Conservation (phyloP, 2,329 filamentous ascomycete species). For the Endothia cerciana region DNA sequence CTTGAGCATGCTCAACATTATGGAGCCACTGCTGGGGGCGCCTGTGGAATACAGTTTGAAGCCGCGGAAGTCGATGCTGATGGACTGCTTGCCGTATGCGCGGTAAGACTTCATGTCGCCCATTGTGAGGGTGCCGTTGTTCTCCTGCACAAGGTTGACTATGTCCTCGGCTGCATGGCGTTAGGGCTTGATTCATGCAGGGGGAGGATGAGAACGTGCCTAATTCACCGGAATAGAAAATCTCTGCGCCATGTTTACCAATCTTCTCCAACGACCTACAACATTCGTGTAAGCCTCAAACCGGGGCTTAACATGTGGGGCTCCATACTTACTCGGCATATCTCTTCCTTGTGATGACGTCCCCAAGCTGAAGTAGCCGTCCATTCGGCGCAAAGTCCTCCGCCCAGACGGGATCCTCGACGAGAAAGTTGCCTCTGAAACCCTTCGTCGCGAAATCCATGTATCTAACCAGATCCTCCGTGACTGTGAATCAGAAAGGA, state of each 20-base stretch:
- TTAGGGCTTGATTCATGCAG: slow-evolving; percentile 24
- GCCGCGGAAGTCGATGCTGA: slow-evolving; percentile 69
- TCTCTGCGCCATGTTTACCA: slow-evolving; percentile 62
- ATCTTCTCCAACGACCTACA: slow-evolving; percentile 72
- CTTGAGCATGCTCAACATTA: slow-evolving; percentile 78
- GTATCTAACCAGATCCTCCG: slow-evolving; percentile 73
- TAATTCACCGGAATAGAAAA: slow-evolving; percentile 44
- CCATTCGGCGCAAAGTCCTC: slow-evolving; percentile 86
- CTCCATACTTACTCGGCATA: slow-evolving; percentile 62
- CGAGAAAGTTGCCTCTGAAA: slow-evolving; percentile 63
- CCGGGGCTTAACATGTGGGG: rapidly evolving
- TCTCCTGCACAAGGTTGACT: slow-evolving; percentile 67
- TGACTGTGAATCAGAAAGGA: slow-evolving; percentile 52
- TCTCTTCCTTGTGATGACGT: slow-evolving; percentile 78
- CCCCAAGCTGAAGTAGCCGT: slow-evolving; percentile 69
- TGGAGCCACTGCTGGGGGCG: slow-evolving; percentile 77
- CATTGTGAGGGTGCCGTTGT: slow-evolving; percentile 84
- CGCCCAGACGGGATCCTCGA: slow-evolving; percentile 78
- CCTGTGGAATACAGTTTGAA: slow-evolving; percentile 71
- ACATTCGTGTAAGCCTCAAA: neutral
- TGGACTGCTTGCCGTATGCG: slow-evolving; percentile 61
- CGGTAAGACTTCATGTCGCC: slow-evolving; percentile 76
- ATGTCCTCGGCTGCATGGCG: slow-evolving; percentile 66
- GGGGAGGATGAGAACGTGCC: slow-evolving; percentile 32
- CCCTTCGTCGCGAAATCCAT: slow-evolving; percentile 58